Conservation (phyloP, 179 eudicot genomes). For the Camellia oleifera region DNA sequence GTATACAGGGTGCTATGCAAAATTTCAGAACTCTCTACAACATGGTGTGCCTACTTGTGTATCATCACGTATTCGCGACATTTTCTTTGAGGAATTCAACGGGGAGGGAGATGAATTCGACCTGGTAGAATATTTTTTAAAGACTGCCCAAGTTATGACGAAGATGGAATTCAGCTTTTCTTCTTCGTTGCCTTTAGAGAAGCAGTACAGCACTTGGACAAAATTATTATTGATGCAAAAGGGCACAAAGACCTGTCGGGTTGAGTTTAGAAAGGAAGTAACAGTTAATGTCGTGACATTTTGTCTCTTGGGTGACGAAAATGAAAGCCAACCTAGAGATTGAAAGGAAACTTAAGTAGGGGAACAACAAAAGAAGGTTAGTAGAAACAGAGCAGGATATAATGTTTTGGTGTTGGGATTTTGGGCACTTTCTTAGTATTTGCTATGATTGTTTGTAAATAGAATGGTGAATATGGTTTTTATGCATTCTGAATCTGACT, state of each 20-base stretch:
- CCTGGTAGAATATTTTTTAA: slow-evolving; percentile 13
- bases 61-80: neutral
- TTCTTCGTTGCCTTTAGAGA: slow-evolving; percentile 2
- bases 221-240: neutral
- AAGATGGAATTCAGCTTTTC: neutral
- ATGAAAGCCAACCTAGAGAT: too few species aligned
- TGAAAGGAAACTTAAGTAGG: too few species aligned
- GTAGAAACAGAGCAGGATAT: too few species aligned
- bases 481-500: too few species aligned
- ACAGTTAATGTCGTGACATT: too few species aligned
- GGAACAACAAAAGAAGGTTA: too few species aligned
- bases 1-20: neutral
- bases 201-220: neutral
- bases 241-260: neutral
- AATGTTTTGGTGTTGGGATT: too few species aligned
- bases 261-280: neutral
- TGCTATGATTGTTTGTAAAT: too few species aligned
- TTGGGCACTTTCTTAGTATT: too few species aligned
- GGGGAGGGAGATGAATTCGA: neutral
- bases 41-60: slow-evolving; percentile 12
- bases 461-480: too few species aligned
- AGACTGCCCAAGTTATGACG: neutral
- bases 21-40: neutral
- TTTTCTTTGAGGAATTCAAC: slow-evolving; percentile 9
- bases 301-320: too few species aligned